phyloP scores from a whole-genome alignment of 78 protist species.

The Dictyostelium purpureum region DNA sequence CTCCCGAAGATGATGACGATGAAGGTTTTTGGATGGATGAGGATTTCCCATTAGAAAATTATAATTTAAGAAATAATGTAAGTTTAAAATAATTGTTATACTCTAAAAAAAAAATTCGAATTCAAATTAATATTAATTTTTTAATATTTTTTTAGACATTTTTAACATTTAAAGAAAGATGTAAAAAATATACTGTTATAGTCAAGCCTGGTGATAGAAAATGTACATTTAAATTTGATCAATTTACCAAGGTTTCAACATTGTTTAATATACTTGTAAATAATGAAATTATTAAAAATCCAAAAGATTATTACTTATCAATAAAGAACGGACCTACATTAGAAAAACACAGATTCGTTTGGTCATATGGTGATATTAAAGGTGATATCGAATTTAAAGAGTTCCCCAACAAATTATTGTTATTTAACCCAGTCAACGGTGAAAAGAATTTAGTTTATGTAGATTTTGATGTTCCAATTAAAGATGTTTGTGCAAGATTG shows the following conservation, averaged over 20 bases:
- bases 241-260: conserved; percentile 53
- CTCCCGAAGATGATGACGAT: conserved; percentile 69
- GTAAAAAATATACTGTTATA: conserved; percentile 28
- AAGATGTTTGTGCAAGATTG: conserved; percentile 48
- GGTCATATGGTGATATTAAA: conserved; percentile 72
- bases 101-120: not conserved
- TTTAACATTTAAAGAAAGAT: conserved; percentile 66
- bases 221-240: conserved; percentile 74
- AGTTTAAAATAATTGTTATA: not conserved
- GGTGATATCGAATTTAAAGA: conserved; percentile 63
- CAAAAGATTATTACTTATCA: conserved; percentile 24
- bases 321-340: not conserved
- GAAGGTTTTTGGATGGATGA: conserved; percentile 82
- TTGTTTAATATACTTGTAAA: conserved; percentile 1
- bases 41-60: conserved; percentile 14
- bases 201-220: conserved; percentile 20
- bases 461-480: conserved; percentile 63
- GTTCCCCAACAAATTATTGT: conserved; percentile 23
- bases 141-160: conserved; percentile 16
- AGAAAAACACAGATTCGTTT: conserved; percentile 36
- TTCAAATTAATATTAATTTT: too few species aligned
- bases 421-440: conserved; percentile 56
- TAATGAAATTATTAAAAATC: conserved; percentile 43
- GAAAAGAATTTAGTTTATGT: conserved; percentile 57
- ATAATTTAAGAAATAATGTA: conserved; percentile 31